Evolutionary conservation across 306 rosid genomes (phyloP).

Genomic region (Prunus dulcis): DNA sequence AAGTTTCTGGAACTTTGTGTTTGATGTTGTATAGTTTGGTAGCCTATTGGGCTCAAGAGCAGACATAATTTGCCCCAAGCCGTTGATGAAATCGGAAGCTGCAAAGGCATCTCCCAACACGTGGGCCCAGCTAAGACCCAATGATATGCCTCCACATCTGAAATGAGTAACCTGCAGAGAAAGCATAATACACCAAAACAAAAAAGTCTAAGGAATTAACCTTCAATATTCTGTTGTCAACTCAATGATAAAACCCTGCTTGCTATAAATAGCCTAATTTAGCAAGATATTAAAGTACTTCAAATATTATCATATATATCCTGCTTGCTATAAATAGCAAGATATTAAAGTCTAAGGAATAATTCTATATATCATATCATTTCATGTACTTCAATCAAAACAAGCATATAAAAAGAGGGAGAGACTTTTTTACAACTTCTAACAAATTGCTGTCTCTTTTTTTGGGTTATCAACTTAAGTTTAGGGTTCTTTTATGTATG

Average conservation of each 20-base stretch:
- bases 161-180: constrained; percentile 51
- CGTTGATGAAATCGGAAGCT: constrained; percentile 49
- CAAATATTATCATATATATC: too few relatives aligned
- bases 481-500: not conserved
- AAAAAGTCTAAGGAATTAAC: not conserved
- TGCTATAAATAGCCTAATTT: not conserved
- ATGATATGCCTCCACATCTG: constrained; percentile 67
- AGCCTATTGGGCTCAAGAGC: constrained; percentile 5
- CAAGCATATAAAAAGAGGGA: not conserved
- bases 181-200: not conserved
- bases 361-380: too few relatives aligned
- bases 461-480: not conserved
- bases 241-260: not conserved
- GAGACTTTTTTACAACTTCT: too few relatives aligned
- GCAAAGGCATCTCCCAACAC: constrained; percentile 59
- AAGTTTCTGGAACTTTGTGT: not conserved
- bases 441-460: not conserved
- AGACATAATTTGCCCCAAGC: constrained; percentile 28
- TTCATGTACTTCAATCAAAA: too few relatives aligned
- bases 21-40: constrained; percentile 24
- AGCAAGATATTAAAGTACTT: not conserved
- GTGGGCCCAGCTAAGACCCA: constrained; percentile 90
- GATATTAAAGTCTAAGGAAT: too few relatives aligned
- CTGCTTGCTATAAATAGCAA: too few relatives aligned
- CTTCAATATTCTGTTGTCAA: too few relatives aligned